Conservation (phyloP, 768 basidiomycete genomes). For the Trametes maxima region DNA sequence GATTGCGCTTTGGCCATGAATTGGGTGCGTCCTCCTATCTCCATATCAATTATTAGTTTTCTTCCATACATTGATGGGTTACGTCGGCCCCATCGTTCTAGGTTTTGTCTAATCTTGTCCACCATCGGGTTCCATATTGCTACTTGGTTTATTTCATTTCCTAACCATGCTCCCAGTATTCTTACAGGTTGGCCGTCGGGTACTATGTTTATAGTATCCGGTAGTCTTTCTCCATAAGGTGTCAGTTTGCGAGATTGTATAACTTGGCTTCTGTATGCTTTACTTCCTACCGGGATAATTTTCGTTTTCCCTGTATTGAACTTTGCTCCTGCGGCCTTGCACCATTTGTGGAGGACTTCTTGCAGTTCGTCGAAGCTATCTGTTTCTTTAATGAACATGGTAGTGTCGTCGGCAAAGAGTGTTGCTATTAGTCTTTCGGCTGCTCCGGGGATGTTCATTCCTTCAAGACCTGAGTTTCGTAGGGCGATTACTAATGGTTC, state of each 20-base stretch:
- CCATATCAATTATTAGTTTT: background rate
- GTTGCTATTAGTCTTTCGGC: constrained; percentile 16
- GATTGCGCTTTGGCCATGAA: constrained; percentile 23
- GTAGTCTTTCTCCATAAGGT: background rate
- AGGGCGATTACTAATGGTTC: constrained; percentile 28
- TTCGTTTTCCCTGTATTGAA: constrained; percentile 47
- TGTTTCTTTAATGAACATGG: constrained; percentile 29
- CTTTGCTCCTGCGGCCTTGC: constrained; percentile 40
- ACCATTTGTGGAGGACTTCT: constrained; percentile 41
- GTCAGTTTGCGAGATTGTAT: background rate
- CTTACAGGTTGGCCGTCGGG: background rate
- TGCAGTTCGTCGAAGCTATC: constrained; percentile 34
- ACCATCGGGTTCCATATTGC: background rate
- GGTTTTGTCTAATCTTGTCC: background rate
- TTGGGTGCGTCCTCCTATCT: constrained; percentile 4
- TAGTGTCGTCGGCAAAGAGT: constrained; percentile 36
- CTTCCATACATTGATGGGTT: background rate
- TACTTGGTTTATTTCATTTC: constrained; percentile 6
- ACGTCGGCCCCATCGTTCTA: constrained; percentile 2
- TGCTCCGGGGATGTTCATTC: constrained; percentile 22
- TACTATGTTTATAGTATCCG: background rate
- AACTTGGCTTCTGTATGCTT: background rate
- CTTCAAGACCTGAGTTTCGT: constrained; percentile 22
- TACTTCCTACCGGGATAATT: constrained; percentile 33
- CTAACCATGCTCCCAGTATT: constrained; percentile 23